A percentile compares a stretch with the other conserved stretches of the same genome.
phyloP scores from a whole-genome alignment of 2,329 filamentous ascomycete genomes.

The Colletotrichum noveboracense region DNA sequence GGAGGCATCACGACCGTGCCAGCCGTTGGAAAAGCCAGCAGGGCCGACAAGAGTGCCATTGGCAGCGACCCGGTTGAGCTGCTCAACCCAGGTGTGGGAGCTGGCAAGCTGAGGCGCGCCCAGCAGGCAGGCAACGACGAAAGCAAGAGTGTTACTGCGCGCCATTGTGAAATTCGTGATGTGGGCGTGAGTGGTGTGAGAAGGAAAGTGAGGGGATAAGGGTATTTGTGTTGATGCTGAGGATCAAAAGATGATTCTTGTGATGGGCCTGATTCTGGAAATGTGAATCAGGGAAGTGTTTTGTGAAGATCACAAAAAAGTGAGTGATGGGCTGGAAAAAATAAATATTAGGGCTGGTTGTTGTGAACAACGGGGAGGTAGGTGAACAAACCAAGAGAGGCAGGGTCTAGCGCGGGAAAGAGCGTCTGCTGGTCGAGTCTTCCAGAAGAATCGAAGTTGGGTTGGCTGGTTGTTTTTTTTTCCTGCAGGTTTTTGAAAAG shows the following conservation, averaged over 20 bases:
- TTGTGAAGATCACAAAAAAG: background rate
- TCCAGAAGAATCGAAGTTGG: conserved; percentile 14
- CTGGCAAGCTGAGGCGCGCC: conserved; percentile 27
- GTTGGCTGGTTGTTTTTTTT: background rate
- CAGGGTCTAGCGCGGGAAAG: background rate
- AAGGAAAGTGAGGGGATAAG: background rate
- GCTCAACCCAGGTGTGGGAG: conserved; percentile 86
- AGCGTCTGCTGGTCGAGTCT: background rate
- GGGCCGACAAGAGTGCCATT: conserved; percentile 76
- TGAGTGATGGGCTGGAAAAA: background rate
- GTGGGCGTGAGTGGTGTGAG: background rate
- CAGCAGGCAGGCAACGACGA: conserved; percentile 36
- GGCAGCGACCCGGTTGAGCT: conserved; percentile 71
- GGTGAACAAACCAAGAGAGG: conserved; percentile 2
- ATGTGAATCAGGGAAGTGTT: background rate
- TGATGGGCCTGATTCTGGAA: background rate
- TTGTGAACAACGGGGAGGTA: background rate
- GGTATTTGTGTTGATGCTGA: background rate
- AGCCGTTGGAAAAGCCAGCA: conserved; percentile 78
- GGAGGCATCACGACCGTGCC: conserved; percentile 60
- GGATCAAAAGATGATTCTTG: background rate
- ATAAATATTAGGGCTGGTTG: background rate
- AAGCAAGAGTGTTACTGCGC: conserved; percentile 20
- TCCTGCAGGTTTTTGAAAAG: background rate
- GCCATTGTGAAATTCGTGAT: background rate